These are phyloP conservation scores for Magnaporthales sp. DNA, from an alignment of 2,329 filamentous ascomycete genomes.

Conservation along the genomic window DNA sequence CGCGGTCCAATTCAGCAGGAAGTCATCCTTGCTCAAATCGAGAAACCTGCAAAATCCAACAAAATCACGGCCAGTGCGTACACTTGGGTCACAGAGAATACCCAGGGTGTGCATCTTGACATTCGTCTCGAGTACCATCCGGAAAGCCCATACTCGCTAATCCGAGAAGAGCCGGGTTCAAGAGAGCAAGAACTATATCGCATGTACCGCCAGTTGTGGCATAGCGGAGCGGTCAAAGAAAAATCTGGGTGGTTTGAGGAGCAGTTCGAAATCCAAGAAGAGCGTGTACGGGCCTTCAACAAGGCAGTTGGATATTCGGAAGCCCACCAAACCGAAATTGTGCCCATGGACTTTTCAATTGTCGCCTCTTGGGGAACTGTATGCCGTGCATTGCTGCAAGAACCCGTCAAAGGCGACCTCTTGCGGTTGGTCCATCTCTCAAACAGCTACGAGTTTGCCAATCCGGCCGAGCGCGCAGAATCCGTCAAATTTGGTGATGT, in stretches of 20 bases:
- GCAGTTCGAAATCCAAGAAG: slow-evolving; percentile 83
- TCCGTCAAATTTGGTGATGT: slow-evolving; percentile 92
- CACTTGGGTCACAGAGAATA: slow-evolving; percentile 82
- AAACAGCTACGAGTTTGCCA: slow-evolving; percentile 96
- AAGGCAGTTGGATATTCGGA: slow-evolving; percentile 93
- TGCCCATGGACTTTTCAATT: slow-evolving; percentile 98
- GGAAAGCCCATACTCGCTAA: slow-evolving; percentile 94
- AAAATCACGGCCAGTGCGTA: slow-evolving; percentile 85
- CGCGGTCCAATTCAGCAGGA: background rate
- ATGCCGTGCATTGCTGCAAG: slow-evolving; percentile 97
- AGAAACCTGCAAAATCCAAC: slow-evolving; percentile 27
- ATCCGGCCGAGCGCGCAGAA: slow-evolving; percentile 90
- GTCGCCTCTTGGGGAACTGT: slow-evolving; percentile 98
- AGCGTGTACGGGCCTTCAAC: slow-evolving; percentile 97
- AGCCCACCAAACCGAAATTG: slow-evolving; percentile 86
- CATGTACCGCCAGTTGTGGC: slow-evolving; percentile 98
- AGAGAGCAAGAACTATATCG: slow-evolving; percentile 98
- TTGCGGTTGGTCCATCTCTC: slow-evolving; percentile 94
- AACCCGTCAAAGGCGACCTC: slow-evolving; percentile 89
- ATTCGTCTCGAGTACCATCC: slow-evolving; percentile 90
- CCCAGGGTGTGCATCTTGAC: slow-evolving; percentile 70
- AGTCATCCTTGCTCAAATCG: no score
- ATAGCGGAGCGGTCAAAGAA: slow-evolving; percentile 64
- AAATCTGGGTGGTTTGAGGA: slow-evolving; percentile 72
- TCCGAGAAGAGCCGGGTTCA: slow-evolving; percentile 89